These are phyloP conservation scores for Phytophthora vignae DNA, from an alignment of 352 stramenopile species.

Conservation along the genomic window DNA sequence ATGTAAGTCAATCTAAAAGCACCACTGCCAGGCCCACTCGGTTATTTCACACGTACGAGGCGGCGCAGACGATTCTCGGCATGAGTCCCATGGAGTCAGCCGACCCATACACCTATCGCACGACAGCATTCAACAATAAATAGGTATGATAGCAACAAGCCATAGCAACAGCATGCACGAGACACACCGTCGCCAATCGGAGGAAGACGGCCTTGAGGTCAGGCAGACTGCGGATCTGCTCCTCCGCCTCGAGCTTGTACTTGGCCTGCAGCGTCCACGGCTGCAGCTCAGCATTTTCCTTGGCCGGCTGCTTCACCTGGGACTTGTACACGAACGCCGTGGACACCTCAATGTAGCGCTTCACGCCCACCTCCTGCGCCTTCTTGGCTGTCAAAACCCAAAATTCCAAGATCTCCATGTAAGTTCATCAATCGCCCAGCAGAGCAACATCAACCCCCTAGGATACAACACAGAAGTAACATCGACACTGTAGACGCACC, in stretches of 20 bases:
- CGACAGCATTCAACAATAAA: neutral
- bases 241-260: constrained; percentile 88
- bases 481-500: constrained; percentile 42
- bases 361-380: constrained; percentile 70
- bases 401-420: neutral
- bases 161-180: neutral
- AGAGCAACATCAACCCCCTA: too few species aligned
- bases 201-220: constrained; percentile 77
- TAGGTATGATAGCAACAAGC: too few species aligned
- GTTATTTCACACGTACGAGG: constrained; percentile 61
- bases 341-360: constrained; percentile 86
- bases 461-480: too few species aligned
- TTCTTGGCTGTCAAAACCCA: constrained; percentile 55
- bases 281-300: constrained; percentile 66
- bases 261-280: constrained; percentile 89
- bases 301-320: constrained; percentile 72
- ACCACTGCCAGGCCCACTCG: neutral
- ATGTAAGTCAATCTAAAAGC: neutral
- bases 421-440: too few species aligned
- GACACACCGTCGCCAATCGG: constrained; percentile 71
- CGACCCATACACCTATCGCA: constrained; percentile 74
- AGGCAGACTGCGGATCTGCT: constrained; percentile 67
- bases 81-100: constrained; percentile 85
- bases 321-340: constrained; percentile 92
- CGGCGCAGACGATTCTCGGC: constrained; percentile 85